A percentile compares a stretch with the other conserved stretches of the same genome.
These are phyloP conservation scores for Rhexocercosporidium sp. DNA, from an alignment of 2,329 filamentous ascomycete genomes.

Conservation along the genomic window DNA sequence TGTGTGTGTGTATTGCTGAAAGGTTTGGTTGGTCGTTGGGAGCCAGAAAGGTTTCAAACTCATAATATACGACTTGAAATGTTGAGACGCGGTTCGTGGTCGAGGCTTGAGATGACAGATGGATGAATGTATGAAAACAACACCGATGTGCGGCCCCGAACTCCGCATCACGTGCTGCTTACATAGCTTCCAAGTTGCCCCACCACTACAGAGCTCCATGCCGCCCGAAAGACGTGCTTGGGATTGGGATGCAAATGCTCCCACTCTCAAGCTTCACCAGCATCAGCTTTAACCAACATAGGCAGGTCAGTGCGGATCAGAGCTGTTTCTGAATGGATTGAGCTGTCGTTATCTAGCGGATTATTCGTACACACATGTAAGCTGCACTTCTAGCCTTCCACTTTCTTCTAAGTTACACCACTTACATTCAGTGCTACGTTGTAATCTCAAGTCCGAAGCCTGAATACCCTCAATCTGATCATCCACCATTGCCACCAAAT, in stretches of 20 bases:
- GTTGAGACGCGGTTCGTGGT: neutral
- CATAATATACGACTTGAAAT: neutral
- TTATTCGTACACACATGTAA: conserved; percentile 1
- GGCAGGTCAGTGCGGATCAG: conserved; percentile 22
- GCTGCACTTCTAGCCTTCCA: neutral
- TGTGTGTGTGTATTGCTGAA: neutral
- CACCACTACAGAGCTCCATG: neutral
- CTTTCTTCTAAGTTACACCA: neutral
- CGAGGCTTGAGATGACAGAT: neutral
- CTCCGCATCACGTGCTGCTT: conserved; percentile 6
- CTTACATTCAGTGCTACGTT: neutral
- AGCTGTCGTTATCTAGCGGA: neutral
- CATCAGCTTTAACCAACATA: conserved; percentile 16
- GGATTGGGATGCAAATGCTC: too few species aligned
- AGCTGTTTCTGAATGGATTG: neutral
- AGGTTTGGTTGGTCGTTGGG: neutral
- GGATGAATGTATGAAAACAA: neutral
- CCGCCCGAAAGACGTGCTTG: neutral
- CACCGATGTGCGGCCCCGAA: neutral
- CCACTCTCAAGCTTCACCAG: conserved; percentile 17
- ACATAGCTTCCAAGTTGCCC: neutral
- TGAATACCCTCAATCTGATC: neutral
- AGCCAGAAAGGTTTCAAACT: neutral
- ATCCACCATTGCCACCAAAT: neutral
- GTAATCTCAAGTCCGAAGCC: neutral